phyloP scores from a whole-genome alignment of 2,329 filamentous ascomycete species.

The Alternaria brassicicola region DNA sequence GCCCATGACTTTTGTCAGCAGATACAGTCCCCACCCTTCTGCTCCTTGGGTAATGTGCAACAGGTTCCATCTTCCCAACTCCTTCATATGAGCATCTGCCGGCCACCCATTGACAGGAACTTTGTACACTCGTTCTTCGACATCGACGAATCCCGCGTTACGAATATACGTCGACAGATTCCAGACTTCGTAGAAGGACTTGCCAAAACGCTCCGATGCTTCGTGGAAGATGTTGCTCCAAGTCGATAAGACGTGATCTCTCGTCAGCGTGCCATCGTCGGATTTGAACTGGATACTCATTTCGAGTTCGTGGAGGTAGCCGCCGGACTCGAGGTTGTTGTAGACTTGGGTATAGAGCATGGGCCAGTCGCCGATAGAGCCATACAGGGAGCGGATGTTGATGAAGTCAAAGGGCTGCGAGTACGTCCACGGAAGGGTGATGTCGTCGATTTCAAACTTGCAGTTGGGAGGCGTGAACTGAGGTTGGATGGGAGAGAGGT shows the following conservation, averaged over 20 bases:
- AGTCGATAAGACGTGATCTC: constrained; percentile 36
- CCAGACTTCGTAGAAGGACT: constrained; percentile 37
- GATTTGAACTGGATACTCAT: constrained; percentile 49
- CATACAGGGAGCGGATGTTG: constrained; percentile 52
- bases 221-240: constrained; percentile 38
- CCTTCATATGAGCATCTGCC: constrained; percentile 38
- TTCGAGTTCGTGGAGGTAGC: constrained; percentile 51
- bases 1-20: constrained; percentile 37
- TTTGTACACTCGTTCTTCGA: constrained; percentile 37
- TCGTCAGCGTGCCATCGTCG: constrained; percentile 46
- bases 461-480: constrained; percentile 53
- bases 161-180: constrained; percentile 34
- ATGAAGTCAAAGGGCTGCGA: constrained; percentile 49
- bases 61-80: constrained; percentile 42
- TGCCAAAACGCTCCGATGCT: constrained; percentile 28
- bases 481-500: constrained; percentile 57
- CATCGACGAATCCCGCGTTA: constrained; percentile 35
- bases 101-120: constrained; percentile 40
- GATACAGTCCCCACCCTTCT: constrained; percentile 37
- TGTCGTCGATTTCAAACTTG: constrained; percentile 55
- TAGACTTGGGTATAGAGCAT: constrained; percentile 44
- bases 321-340: constrained; percentile 42
- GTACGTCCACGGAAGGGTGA: constrained; percentile 48
- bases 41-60: constrained; percentile 37
- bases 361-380: constrained; percentile 53